phyloP scores from a whole-genome alignment of 495 filamentous ascomycete species.

The Parachaetomium inaequale region DNA sequence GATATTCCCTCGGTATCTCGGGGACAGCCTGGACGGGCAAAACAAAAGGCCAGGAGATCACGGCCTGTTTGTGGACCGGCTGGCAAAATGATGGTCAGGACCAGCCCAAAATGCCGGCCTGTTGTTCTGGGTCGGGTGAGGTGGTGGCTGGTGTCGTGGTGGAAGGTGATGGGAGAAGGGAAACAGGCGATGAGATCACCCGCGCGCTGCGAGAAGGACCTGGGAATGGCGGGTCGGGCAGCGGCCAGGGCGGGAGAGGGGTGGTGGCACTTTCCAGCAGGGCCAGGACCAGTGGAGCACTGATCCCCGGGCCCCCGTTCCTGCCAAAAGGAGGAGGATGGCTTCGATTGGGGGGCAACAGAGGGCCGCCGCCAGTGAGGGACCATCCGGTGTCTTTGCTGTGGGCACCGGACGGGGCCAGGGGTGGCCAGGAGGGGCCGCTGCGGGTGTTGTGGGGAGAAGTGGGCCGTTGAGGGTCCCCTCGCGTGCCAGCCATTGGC shows the following conservation, averaged over 20 bases:
- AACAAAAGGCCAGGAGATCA: slow-evolving; percentile 11
- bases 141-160: slow-evolving; percentile 19
- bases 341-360: slow-evolving; percentile 1
- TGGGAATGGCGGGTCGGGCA: slow-evolving; percentile 21
- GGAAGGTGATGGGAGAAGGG: slow-evolving; percentile 20
- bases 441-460: slow-evolving; percentile 26
- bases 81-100: slow-evolving; percentile 29
- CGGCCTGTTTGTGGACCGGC: slow-evolving; percentile 21
- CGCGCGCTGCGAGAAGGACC: slow-evolving; percentile 2
- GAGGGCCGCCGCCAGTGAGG: neutral
- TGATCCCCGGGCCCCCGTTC: slow-evolving; percentile 7
- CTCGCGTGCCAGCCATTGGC: slow-evolving; percentile 16
- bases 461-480: slow-evolving; percentile 12
- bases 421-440: slow-evolving; percentile 10
- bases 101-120: slow-evolving; percentile 33
- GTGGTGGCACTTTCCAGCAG: neutral
- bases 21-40: neutral
- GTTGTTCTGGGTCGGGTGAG: slow-evolving; percentile 16
- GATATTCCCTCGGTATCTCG: slow-evolving; percentile 8
- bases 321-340: neutral
- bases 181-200: slow-evolving; percentile 22
- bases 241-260: slow-evolving; percentile 25
- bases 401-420: slow-evolving; percentile 10
- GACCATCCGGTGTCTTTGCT: neutral
- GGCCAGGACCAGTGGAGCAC: slow-evolving; percentile 4